phyloP scores from a whole-genome alignment of 2,329 filamentous ascomycete species.

The Pezicula rhizophila region DNA sequence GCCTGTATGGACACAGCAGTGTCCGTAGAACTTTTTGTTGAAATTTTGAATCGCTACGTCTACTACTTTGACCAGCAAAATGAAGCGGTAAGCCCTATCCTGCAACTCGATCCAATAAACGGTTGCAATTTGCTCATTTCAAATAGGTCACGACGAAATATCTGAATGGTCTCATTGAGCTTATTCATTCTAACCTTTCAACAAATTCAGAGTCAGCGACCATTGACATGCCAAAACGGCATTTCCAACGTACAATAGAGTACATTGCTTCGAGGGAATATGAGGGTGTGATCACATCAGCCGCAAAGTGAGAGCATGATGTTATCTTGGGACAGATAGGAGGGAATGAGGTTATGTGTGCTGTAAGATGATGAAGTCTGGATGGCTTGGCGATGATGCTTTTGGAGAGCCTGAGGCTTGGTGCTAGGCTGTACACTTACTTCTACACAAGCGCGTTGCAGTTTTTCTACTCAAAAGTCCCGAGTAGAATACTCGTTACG shows the following conservation, averaged over 20 bases:
- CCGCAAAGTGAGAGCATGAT: constrained; percentile 26
- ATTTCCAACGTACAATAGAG: constrained; percentile 91
- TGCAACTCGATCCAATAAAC: constrained; percentile 6
- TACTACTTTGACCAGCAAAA: constrained; percentile 99
- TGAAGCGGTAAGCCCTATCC: constrained; percentile 61
- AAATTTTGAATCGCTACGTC: constrained; percentile 96
- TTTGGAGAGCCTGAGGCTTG: background rate
- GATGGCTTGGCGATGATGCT: background rate
- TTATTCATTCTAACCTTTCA: constrained; percentile 93
- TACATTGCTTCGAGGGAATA: constrained; percentile 90
- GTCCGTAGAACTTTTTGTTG: constrained; percentile 95
- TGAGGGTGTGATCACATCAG: constrained; percentile 69
- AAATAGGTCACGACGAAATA: constrained; percentile 84
- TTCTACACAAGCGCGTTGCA: no score
- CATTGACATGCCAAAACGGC: constrained; percentile 83
- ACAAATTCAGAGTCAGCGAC: constrained; percentile 76
- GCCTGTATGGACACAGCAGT: constrained; percentile 98
- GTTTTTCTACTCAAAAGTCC: background rate
- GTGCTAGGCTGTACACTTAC: no score
- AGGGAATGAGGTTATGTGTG: constrained; percentile 1
- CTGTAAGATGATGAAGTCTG: constrained; percentile 19
- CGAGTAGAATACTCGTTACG: background rate
- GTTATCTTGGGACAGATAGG: constrained; percentile 25
- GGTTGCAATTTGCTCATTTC: constrained; percentile 9
- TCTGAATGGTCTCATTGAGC: constrained; percentile 92